Base-by-base conservation (phyloP, 2,329 filamentous ascomycete species). In the Xylariales sp. region DNA sequence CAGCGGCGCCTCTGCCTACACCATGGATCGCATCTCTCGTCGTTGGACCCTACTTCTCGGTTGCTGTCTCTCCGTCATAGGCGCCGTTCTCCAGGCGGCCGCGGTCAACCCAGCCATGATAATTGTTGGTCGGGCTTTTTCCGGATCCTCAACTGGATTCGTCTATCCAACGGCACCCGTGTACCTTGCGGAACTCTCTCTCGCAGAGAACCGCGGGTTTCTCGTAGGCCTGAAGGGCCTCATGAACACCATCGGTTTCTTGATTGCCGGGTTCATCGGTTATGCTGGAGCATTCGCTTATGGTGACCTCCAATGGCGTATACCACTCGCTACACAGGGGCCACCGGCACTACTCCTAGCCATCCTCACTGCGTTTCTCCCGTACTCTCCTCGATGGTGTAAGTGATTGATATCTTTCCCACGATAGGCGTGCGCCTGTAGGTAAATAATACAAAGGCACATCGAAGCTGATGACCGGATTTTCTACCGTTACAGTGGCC, bases 211-310 rank as follows among this genome's bases (percentile, higher is more conserved):
- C 39, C 71, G 76, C 8, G 76, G 69, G 0, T 72, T 74, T 32
- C 64, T 78, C 6, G 75, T 74, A 32, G 64, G 80, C 77, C 64
- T 80, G 7, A 77, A 80, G 55, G 80, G 77, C 0, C 69, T 79
- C 45, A 75, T 79, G 60, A 79, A 79, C 32, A 74, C 78, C 0
- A 62, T 79, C 6, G 81, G 81, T 4, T 82, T 78, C 56, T 78
- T 80, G 66, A 59, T 73, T 9, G 81, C 79, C 1, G 79, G 78
- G 55, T 83, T 80, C 80, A 77, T 83, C 52, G 81, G 80, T 3
- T 82, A 80, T 62, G 77, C 75, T 2, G 76, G 80, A 8, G 74
- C 75, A 0, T 81, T 76, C 60, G 75, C 75, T 0, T 23, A 65
- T 8, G 76, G 76, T 0, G 70, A 78, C 50, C 49, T 69, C 0